A percentile compares a stretch with the other conserved stretches of the same genome.
phyloP scores from a whole-genome alignment of 129 eudicot species.

The Flaveria ramosissima region DNA sequence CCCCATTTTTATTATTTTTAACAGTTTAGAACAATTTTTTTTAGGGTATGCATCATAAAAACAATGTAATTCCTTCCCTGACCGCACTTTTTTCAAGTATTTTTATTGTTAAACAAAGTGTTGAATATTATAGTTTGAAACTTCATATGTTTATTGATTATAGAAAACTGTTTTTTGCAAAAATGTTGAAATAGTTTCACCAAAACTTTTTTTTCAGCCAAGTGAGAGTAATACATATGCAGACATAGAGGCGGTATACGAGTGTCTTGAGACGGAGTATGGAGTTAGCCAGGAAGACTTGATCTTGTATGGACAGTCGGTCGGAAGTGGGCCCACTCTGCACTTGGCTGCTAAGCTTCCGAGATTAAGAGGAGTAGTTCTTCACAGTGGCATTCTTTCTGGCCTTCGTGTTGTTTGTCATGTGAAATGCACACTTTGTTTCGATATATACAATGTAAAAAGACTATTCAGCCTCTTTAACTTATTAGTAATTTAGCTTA shows the following conservation, averaged over 20 bases:
- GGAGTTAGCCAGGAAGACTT: slow-evolving; percentile 90
- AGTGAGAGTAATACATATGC: slow-evolving; percentile 92
- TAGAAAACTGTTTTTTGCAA: background rate
- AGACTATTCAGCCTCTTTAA: background rate
- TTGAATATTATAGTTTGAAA: background rate
- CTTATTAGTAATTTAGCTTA: background rate
- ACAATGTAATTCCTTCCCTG: too few relatives aligned
- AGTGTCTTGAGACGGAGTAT: slow-evolving; percentile 86
- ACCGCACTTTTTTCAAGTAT: too few relatives aligned
- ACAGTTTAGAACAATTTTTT: too few relatives aligned
- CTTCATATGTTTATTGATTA: too few relatives aligned
- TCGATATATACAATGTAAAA: slow-evolving; percentile 78
- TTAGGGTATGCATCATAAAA: too few relatives aligned
- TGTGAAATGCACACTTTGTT: slow-evolving; percentile 75
- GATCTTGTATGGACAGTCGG: slow-evolving; percentile 90
- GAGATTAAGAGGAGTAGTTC: slow-evolving; percentile 90
- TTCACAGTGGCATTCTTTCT: slow-evolving; percentile 96
- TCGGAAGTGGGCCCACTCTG: slow-evolving; percentile 96
- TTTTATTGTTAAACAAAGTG: too few relatives aligned
- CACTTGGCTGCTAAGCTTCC: slow-evolving; percentile 92
- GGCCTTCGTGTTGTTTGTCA: slow-evolving; percentile 96
- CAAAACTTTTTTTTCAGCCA: slow-evolving; percentile 49
- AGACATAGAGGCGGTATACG: slow-evolving; percentile 95
- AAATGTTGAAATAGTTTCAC: background rate
- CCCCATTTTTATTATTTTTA: too few relatives aligned